Conservation (phyloP, 1,284 basidiomycete species). For the Ceratobasidium sp. region DNA sequence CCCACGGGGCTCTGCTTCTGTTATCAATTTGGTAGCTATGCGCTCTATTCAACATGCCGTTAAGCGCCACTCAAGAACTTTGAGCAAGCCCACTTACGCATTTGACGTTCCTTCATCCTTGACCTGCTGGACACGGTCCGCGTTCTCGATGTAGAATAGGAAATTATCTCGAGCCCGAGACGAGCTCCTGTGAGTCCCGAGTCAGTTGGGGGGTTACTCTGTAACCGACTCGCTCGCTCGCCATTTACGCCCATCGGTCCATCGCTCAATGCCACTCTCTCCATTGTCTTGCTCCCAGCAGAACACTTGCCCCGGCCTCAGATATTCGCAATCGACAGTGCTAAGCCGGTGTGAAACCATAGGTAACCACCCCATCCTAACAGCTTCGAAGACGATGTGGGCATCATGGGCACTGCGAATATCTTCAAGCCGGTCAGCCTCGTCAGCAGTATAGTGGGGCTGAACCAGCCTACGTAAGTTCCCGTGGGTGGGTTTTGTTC, state of each 20-base stretch:
- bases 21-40: background rate
- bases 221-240: constrained; percentile 51
- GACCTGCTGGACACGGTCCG: background rate
- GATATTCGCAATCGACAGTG: constrained; percentile 73
- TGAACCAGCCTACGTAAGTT: background rate
- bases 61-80: background rate
- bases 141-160: constrained; percentile 19
- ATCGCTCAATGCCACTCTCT: constrained; percentile 78
- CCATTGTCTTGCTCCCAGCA: constrained; percentile 87
- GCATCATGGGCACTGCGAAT: constrained; percentile 74
- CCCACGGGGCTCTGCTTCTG: constrained; percentile 5
- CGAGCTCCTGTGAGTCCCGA: constrained; percentile 35
- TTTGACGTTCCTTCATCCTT: background rate
- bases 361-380: constrained; percentile 75
- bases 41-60: background rate
- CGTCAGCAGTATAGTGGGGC: background rate
- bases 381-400: constrained; percentile 76
- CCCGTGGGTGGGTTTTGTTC: constrained; percentile 15
- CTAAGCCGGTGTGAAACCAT: constrained; percentile 77
- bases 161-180: constrained; percentile 23
- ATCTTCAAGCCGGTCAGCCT: constrained; percentile 62
- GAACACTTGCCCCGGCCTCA: constrained; percentile 78
- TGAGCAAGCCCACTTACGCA: background rate
- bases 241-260: constrained; percentile 84
- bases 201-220: constrained; percentile 21